Base-by-base conservation (phyloP, 2,329 filamentous ascomycete species). In the Fusarium nematophilum region DNA sequence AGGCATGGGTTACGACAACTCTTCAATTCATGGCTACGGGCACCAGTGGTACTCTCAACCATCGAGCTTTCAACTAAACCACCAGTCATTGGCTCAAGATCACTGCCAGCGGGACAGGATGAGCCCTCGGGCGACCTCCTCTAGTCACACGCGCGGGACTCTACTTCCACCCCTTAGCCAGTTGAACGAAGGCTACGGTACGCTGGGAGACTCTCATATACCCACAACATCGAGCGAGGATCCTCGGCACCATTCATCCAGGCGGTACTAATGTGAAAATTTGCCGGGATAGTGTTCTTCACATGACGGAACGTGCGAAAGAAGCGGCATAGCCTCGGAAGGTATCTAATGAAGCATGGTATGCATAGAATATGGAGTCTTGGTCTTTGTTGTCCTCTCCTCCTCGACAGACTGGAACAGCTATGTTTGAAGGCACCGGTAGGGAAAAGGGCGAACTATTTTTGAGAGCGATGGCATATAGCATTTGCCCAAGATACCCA, bases 181-280 rank as follows among this genome's bases (percentile, higher is more conserved):
- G 18, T 51, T 36, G 53, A 29, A 14, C 21, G 37, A 48, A 9
- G 51, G 31, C 23, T 42, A 64, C 31, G 30, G 48, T 23, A 48
- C 42, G 46, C 11, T 25, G 13, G 56, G 25, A 25, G 53, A 49
- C 10, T 10, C 27, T 31, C 51, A 57, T 9, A 21, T 57, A 31
- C 57, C 60, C 26, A 42, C 54, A 9, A 25, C 60, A 23, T 43
- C 46, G 30, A 39, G 56, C 18, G 60, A 64, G 44, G 52, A 64
- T 21, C 36, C 33, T 44, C 60, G 50, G 14, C 48, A 39, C 25
- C 47, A 26, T 25, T 30, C 11, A 11, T 38, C 57, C 9, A 17
- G 39, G 15, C 54, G 60, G 60, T 30, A 37, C 44, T 64, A 26
- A 64, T 40, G 10, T 15, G 3, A 13, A 10, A n/a, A 4, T 53